Evolutionary conservation across 345 rosid species (phyloP).

Genomic region (Hirschfeldia incana): DNA sequence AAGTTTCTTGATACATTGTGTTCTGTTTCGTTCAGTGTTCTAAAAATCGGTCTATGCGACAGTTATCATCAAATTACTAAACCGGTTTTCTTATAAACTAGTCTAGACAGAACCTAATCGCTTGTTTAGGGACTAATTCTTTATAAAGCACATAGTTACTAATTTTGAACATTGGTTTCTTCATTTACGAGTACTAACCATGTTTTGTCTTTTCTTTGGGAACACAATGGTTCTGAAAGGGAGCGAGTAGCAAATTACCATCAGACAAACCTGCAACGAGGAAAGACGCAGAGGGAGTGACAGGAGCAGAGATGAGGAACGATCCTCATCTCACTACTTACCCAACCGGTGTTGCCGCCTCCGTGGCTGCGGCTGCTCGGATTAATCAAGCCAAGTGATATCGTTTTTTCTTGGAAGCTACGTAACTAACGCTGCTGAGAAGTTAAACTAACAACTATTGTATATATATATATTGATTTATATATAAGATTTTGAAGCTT

Average conservation of each 20-base stretch:
- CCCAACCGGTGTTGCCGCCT: constrained; percentile 74
- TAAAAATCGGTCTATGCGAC: too few species aligned
- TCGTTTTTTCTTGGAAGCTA: not conserved
- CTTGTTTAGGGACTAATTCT: too few species aligned
- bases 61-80: too few species aligned
- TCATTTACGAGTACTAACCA: not conserved
- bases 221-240: constrained; percentile 43
- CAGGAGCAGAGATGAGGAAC: constrained; percentile 81
- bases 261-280: constrained; percentile 63
- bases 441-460: not conserved
- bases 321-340: constrained; percentile 70
- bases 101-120: too few species aligned
- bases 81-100: too few species aligned
- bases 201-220: not conserved
- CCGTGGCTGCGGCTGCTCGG: constrained; percentile 73
- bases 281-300: constrained; percentile 78
- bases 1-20: not conserved
- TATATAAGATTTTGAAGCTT: constrained; percentile 4
- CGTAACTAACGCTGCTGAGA: not conserved
- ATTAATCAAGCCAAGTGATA: constrained; percentile 53
- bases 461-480: not conserved
- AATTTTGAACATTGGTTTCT: not conserved
- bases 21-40: too few species aligned
- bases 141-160: too few species aligned
- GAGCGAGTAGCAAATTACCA: constrained; percentile 61